Conservation (phyloP, 768 basidiomycete genomes). For the Tylopilus sp. region DNA sequence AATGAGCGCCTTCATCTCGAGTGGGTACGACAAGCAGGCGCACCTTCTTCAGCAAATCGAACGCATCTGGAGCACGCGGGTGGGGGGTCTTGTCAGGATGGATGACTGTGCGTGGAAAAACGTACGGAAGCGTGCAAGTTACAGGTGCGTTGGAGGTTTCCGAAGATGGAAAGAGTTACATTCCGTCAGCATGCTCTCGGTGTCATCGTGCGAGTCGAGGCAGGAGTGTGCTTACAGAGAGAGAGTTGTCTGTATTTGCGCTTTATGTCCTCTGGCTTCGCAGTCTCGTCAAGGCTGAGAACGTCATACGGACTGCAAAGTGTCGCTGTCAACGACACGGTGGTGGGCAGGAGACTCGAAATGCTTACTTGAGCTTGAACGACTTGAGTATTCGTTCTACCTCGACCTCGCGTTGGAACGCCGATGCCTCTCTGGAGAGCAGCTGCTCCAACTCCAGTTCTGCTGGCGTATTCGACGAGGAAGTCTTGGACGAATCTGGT, state of each 20-base stretch:
- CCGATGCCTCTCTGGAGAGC: slow-evolving; percentile 75
- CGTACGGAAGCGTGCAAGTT: slow-evolving; percentile 33
- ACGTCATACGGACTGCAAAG: slow-evolving; percentile 86
- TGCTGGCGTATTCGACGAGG: slow-evolving; percentile 6
- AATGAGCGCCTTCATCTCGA: neutral
- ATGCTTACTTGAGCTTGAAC: slow-evolving; percentile 90
- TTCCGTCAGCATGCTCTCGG: slow-evolving; percentile 23
- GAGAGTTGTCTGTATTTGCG: slow-evolving; percentile 84
- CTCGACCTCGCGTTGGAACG: slow-evolving; percentile 83
- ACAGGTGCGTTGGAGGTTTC: neutral
- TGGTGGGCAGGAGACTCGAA: neutral
- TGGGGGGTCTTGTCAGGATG: slow-evolving; percentile 98
- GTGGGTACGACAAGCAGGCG: slow-evolving; percentile 1
- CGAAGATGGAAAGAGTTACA: slow-evolving; percentile 1
- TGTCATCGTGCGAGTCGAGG: neutral
- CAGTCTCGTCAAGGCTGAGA: slow-evolving; percentile 70
- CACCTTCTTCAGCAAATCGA: slow-evolving; percentile 92
- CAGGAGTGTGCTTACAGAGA: slow-evolving; percentile 56
- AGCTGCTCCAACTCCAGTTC: slow-evolving; percentile 76
- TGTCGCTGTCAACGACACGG: neutral
- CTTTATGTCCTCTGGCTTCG: slow-evolving; percentile 81
- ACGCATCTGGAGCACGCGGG: slow-evolving; percentile 84
- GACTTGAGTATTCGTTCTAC: slow-evolving; percentile 90
- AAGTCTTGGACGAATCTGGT: slow-evolving; percentile 9
- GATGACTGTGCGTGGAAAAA: slow-evolving; percentile 65